Conservation (phyloP, 2,329 filamentous ascomycete genomes). For the Calonectria pteridis region DNA sequence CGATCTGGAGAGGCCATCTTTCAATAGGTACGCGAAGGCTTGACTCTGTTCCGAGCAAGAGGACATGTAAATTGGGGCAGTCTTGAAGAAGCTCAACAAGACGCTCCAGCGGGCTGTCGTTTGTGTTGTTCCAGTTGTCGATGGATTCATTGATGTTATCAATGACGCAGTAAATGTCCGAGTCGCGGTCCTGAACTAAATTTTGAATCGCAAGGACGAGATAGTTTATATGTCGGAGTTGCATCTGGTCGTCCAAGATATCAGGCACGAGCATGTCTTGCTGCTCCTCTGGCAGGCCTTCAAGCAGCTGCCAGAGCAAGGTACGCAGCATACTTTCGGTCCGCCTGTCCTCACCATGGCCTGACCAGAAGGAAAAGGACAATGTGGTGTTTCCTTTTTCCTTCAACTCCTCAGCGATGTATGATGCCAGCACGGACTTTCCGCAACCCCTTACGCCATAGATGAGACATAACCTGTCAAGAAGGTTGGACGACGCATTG, state of each 20-base stretch:
- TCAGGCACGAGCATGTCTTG: background rate
- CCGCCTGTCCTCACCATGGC: background rate
- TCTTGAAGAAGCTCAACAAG: background rate
- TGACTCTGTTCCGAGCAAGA: slow-evolving; percentile 1
- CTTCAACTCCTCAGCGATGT: background rate
- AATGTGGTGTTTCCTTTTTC: background rate
- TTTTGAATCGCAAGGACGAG: background rate
- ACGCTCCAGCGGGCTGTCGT: background rate
- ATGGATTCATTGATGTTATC: background rate
- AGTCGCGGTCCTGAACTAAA: background rate
- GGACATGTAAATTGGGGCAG: background rate
- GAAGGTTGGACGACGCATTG: background rate
- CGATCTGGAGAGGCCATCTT: slow-evolving; percentile 9
- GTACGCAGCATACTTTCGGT: slow-evolving; percentile 6
- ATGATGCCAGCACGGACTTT: slow-evolving; percentile 15
- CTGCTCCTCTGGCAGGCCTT: background rate
- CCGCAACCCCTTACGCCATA: slow-evolving; percentile 3
- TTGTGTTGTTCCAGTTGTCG: slow-evolving; percentile 4
- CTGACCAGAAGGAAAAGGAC: slow-evolving; percentile 11
- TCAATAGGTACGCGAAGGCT: background rate
- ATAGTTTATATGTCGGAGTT: background rate
- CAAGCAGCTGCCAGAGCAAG: slow-evolving; percentile 5
- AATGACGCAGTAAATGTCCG: background rate
- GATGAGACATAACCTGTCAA: background rate
- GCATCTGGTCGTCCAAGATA: background rate